Evolutionary conservation across 2,329 filamentous ascomycete species (phyloP).

Genomic region (Sclerotinia subarctica): DNA sequence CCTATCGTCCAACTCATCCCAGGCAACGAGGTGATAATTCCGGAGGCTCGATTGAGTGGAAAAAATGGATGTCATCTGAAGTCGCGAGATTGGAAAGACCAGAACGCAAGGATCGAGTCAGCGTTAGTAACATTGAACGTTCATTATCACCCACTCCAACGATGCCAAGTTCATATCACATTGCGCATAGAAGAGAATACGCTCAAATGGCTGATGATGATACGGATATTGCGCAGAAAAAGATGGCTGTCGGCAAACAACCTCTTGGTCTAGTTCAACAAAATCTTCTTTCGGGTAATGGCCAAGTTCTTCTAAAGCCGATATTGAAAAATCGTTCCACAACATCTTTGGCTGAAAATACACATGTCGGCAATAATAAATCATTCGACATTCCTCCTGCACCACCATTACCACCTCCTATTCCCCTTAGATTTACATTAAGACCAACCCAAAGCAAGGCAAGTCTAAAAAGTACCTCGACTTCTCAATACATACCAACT

Average conservation of each 20-base stretch:
- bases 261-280: conserved; percentile 32
- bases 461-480: conserved; percentile 25
- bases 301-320: conserved; percentile 27
- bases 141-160: conserved; percentile 29
- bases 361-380: neutral
- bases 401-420: conserved; percentile 28
- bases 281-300: conserved; percentile 10
- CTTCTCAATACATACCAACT: conserved; percentile 19
- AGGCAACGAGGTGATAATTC: conserved; percentile 43
- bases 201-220: conserved; percentile 49
- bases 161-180: conserved; percentile 34
- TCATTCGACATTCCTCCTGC: conserved; percentile 1
- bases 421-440: conserved; percentile 28
- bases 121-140: conserved; percentile 29
- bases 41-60: conserved; percentile 53
- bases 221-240: conserved; percentile 24
- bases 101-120: conserved; percentile 25
- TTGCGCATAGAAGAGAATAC: conserved; percentile 48
- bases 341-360: conserved; percentile 29
- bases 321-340: conserved; percentile 35
- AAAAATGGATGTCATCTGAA: conserved; percentile 52
- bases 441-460: conserved; percentile 28
- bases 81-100: conserved; percentile 47
- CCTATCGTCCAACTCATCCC: conserved; percentile 35
- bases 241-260: conserved; percentile 25